Evolutionary conservation across 768 basidiomycete genomes (phyloP).

Genomic region (Pholiota microspora): DNA sequence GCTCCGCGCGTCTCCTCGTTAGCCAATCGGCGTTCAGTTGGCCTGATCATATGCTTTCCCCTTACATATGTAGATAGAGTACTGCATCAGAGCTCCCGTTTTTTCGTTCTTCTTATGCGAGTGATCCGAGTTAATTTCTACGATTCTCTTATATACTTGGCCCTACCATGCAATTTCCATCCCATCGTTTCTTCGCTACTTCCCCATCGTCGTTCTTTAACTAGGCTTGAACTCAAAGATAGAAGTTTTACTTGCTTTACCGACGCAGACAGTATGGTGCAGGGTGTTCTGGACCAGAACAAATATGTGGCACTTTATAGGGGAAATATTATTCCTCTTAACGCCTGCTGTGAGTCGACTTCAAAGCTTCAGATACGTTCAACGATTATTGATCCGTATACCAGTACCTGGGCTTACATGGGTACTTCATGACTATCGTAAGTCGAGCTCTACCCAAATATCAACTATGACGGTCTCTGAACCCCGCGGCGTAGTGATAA

Average conservation of each 20-base stretch:
- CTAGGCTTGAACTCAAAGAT: too few species aligned
- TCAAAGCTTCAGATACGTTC: not conserved
- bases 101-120: not conserved
- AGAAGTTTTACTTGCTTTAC: too few species aligned
- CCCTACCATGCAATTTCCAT: too few species aligned
- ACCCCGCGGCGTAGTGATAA: slow-evolving; percentile 13
- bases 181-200: not conserved
- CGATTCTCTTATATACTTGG: not conserved
- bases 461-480: not conserved
- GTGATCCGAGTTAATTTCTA: not conserved
- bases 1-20: not conserved
- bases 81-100: too few species aligned
- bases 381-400: not conserved
- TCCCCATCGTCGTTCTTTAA: not conserved
- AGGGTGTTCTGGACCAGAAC: not conserved
- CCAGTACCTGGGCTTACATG: slow-evolving; percentile 21
- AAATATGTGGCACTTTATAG: slow-evolving; percentile 20
- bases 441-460: not conserved
- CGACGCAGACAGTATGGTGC: slow-evolving; percentile 1
- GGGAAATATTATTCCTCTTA: slow-evolving; percentile 17
- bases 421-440: slow-evolving; percentile 24
- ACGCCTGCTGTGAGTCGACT: slow-evolving; percentile 18
- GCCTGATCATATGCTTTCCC: not conserved
- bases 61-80: not conserved
- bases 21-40: not conserved